phyloP scores from a whole-genome alignment of 108 stramenopile genomes.

The Thalassiosira profunda region DNA sequence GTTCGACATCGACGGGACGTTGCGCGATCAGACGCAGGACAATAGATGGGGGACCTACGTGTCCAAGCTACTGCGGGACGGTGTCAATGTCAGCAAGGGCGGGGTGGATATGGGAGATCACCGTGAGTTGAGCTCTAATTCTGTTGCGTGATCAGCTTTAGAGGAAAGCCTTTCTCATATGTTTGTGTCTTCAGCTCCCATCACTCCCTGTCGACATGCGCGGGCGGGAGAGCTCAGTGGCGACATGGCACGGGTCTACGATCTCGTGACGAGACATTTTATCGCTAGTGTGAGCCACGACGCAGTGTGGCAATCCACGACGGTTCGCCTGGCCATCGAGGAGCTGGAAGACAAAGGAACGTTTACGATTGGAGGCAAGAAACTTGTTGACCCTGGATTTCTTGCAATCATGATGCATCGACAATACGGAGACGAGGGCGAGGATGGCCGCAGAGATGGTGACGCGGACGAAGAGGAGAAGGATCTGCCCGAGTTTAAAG shows the following conservation, averaged over 20 bases:
- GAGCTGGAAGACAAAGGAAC: conserved; percentile 75
- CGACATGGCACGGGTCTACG: conserved; percentile 90
- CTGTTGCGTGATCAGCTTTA: not conserved
- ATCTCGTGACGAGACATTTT: conserved; percentile 88
- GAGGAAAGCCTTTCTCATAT: not conserved
- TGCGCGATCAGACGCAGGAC: conserved; percentile 75
- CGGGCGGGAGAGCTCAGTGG: conserved; percentile 67
- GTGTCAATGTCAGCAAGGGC: conserved; percentile 59
- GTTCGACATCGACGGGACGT: conserved; percentile 80
- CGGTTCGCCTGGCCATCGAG: conserved; percentile 68
- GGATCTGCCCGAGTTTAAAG: conserved; percentile 76
- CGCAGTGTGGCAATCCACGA: conserved; percentile 89
- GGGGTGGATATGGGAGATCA: conserved; percentile 93
- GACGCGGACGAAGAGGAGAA: conserved; percentile 81
- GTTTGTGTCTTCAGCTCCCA: conserved; percentile 51
- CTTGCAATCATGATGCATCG: conserved; percentile 77
- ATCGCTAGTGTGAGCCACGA: conserved; percentile 89
- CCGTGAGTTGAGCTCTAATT: conserved; percentile 18
- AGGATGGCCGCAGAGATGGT: conserved; percentile 31
- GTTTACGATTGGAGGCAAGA: conserved; percentile 77
- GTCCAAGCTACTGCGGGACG: conserved; percentile 55
- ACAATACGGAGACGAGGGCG: conserved; percentile 82
- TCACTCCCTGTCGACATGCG: conserved; percentile 79
- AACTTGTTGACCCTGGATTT: conserved; percentile 78
- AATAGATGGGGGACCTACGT: conserved; percentile 83